A percentile compares a stretch with the other conserved stretches of the same genome.
Evolutionary conservation across 768 basidiomycete species (phyloP).

Genomic region (Suillus tomentosus): DNA sequence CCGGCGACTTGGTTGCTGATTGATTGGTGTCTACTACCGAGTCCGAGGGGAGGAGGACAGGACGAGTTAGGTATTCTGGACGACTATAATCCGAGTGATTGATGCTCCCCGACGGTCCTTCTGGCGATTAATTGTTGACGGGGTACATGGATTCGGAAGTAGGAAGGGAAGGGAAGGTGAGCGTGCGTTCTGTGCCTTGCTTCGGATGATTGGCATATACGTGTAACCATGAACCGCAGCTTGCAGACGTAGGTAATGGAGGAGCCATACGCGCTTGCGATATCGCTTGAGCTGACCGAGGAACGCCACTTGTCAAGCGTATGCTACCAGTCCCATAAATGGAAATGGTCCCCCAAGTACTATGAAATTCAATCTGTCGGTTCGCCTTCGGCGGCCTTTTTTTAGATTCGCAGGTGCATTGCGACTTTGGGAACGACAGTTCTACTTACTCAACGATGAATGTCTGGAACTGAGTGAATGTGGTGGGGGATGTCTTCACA

Average conservation of each 20-base stretch:
- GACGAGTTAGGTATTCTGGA: background rate
- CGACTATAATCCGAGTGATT: background rate
- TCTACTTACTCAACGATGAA: too few species aligned
- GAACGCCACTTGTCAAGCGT: background rate
- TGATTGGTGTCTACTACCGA: background rate
- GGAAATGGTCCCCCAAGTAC: background rate
- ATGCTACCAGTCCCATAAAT: background rate
- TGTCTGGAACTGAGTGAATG: too few species aligned
- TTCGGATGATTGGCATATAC: conserved; percentile 6
- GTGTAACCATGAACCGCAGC: background rate
- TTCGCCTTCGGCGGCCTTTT: background rate
- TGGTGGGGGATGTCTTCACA: background rate
- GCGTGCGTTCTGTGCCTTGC: background rate
- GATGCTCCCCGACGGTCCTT: background rate
- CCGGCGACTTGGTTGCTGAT: background rate
- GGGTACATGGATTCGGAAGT: conserved; percentile 2
- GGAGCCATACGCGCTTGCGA: background rate
- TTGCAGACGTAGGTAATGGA: too few species aligned
- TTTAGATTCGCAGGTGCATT: background rate
- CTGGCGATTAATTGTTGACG: conserved; percentile 11
- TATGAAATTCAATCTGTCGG: background rate
- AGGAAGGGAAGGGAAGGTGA: background rate
- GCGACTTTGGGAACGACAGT: background rate
- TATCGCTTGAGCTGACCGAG: background rate
- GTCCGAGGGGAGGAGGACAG: background rate